A percentile compares a stretch with the other conserved stretches of the same genome.
Evolutionary conservation across 371 early-diverging fungal species (phyloP).

Genomic region (Mortierella sp.): DNA sequence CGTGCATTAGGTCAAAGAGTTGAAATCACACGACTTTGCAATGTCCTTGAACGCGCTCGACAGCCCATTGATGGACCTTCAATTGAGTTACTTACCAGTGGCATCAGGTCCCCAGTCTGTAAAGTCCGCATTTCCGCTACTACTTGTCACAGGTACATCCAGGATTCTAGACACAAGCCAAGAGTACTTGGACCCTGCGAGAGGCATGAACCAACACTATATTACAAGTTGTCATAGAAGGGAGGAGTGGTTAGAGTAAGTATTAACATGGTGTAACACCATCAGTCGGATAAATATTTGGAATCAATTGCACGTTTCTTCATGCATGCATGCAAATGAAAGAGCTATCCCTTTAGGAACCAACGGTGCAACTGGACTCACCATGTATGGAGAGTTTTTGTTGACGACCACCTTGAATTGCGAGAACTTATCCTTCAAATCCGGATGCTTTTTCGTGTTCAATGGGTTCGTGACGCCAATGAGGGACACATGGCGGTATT

Average conservation of each 20-base stretch:
- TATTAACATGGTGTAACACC: no score
- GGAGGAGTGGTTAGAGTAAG: no score
- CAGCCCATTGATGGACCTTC: no score
- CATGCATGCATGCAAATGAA: neutral
- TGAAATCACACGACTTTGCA: neutral
- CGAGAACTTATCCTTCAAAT: conserved; percentile 8
- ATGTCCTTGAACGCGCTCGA: no score
- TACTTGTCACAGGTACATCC: conserved; percentile 7
- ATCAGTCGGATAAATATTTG: no score
- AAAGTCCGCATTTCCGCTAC: conserved; percentile 6
- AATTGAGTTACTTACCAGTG: conserved; percentile 3
- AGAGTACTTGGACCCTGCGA: conserved; percentile 22
- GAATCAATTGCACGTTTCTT: no score
- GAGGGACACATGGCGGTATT: neutral
- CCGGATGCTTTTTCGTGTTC: conserved; percentile 1
- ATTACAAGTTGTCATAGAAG: no score
- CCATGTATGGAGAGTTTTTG: conserved; percentile 22
- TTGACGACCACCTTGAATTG: conserved; percentile 19
- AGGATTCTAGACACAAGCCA: conserved; percentile 27
- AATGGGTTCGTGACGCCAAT: neutral
- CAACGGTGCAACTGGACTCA: neutral
- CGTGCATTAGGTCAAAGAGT: neutral
- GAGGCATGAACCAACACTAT: conserved; percentile 29
- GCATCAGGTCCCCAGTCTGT: conserved; percentile 34
- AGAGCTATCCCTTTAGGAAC: no score